phyloP scores from a whole-genome alignment of 257 asterid species.

The Voacanga thouarsii region DNA sequence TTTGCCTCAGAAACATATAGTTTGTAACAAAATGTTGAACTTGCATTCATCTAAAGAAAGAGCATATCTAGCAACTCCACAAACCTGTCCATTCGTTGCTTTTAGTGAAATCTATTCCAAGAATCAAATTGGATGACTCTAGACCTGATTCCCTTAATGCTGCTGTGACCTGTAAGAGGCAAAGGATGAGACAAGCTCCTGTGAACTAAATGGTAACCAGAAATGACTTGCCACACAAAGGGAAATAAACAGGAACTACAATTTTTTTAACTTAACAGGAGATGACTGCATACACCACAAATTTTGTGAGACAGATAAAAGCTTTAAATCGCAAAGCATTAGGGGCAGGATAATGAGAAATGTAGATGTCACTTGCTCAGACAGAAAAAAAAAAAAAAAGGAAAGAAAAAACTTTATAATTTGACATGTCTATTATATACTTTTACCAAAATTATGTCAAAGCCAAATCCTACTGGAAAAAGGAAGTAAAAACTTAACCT shows the following conservation, averaged over 20 bases:
- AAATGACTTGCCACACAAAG: not conserved
- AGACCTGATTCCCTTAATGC: constrained; percentile 77
- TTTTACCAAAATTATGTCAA: not conserved
- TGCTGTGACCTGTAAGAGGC: constrained; percentile 52
- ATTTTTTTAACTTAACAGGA: not conserved
- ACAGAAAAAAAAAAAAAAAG: too few relatives aligned
- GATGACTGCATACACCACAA: not conserved
- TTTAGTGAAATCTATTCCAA: constrained; percentile 83
- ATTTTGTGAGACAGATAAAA: not conserved
- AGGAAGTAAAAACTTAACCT: not conserved
- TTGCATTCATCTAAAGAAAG: not conserved
- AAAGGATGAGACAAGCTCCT: constrained; percentile 15
- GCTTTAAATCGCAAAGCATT: not conserved
- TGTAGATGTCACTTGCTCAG: not conserved
- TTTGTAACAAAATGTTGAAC: not conserved
- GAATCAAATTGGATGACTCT: constrained; percentile 83
- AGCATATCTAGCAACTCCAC: constrained; percentile 17
- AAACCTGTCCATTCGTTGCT: constrained; percentile 91
- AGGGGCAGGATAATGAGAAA: not conserved
- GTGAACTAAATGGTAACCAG: constrained; percentile 4
- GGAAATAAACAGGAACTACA: not conserved
- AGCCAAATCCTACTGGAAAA: not conserved
- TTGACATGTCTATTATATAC: too few relatives aligned
- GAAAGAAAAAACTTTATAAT: too few relatives aligned
- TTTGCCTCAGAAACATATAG: not conserved